Conservation (phyloP, 2,329 filamentous ascomycete species). For the Colletotrichum karsti region DNA sequence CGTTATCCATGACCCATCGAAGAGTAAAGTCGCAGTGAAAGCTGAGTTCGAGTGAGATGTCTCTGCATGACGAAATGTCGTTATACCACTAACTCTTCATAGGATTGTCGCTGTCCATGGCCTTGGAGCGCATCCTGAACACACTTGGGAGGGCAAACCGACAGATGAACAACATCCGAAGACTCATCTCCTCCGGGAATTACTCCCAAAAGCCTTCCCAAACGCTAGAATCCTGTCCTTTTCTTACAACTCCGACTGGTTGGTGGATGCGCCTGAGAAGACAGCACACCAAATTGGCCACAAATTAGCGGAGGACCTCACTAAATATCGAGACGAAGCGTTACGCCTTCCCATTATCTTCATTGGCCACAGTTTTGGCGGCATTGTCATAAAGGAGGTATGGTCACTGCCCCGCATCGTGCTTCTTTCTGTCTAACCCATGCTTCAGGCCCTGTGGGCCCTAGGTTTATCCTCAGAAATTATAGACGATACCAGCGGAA, state of each 20-base stretch:
- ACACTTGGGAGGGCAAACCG: slow-evolving; percentile 27
- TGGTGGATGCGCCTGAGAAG: slow-evolving; percentile 30
- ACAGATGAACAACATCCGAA: not conserved
- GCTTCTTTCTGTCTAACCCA: not conserved
- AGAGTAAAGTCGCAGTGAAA: too few relatives aligned
- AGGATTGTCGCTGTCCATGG: slow-evolving; percentile 33
- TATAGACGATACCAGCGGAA: not conserved
- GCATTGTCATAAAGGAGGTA: slow-evolving; percentile 8
- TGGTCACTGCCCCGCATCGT: not conserved
- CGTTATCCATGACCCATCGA: not conserved
- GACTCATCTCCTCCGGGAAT: not conserved
- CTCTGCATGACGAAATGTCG: not conserved
- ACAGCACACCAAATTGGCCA: slow-evolving; percentile 29
- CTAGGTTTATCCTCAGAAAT: not conserved
- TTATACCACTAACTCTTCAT: not conserved
- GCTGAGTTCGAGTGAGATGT: not conserved
- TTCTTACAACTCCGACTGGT: slow-evolving; percentile 32
- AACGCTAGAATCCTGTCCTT: slow-evolving; percentile 31
- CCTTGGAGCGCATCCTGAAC: slow-evolving; percentile 29
- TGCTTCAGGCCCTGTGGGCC: not conserved
- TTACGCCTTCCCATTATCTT: slow-evolving; percentile 31
- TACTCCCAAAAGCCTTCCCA: slow-evolving; percentile 16
- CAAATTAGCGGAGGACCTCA: slow-evolving; percentile 15
- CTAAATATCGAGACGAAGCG: not conserved
- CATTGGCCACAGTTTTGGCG: not conserved